Evolutionary conservation across 257 asterid genomes (phyloP), one percentile per base, ranked within the genome.

Genomic region (Rehmannia glutinosa): DNA sequence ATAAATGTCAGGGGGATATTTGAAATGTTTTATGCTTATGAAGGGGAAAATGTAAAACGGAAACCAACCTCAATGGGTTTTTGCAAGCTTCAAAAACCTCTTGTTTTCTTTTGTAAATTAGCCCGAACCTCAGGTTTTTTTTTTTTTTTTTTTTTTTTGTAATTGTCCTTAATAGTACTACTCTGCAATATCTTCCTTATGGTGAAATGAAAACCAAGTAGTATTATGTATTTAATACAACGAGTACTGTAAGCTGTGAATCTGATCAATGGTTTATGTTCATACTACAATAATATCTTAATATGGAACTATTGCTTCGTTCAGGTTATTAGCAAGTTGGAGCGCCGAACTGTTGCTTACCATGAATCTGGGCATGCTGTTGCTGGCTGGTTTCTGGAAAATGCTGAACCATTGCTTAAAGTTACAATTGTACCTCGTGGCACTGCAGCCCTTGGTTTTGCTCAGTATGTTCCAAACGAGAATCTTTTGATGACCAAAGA

Each of bases 321-420:
- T 51, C 84, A 92, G 98, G 90, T 92, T 58, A 82, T 92, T 28
- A 87, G 88, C 84, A 84, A 81, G 82, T 24, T 77, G 19, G 97
- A 87, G 63, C 74, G 93, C 7, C 77, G 81, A 19, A 92, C 93
- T 39, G 95, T 87, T 59, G 98, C 98, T 53, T 89, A 87, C 79
- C 98, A 89, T 66, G 97, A 92, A 83, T 82, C 97, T 41, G 96
- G 97, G 11, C 98, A 89, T 74, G 96, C 98, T 70, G 95, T 92
- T 60, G 74, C 84, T 71, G 96, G 98, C 50, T 90, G 96, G 97
- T 89, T 92, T 70, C 69, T 92, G 52, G 95, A 92, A 76, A 87
- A 92, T 55, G 92, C 96, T 12, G 96, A 89, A 17, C 97, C 97
- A 1, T 68, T 92, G 78, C 84, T 87, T 42, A 92, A 89, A 69